A percentile compares a stretch with the other conserved stretches of the same genome.
phyloP scores from a whole-genome alignment of 2,329 filamentous ascomycete species.

The Arachnopeziza araneosa region DNA sequence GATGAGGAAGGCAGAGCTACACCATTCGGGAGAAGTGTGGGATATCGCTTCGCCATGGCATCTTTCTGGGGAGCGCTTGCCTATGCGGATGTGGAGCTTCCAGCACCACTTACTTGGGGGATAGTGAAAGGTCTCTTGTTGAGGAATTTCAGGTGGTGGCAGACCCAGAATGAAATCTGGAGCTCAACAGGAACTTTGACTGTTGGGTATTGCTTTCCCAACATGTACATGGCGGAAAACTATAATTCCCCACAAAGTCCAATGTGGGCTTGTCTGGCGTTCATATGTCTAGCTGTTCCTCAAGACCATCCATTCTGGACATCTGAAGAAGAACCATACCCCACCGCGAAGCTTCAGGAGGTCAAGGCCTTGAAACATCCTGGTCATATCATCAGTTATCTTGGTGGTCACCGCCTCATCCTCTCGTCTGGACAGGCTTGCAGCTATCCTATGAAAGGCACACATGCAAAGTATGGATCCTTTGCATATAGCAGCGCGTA shows the following conservation, averaged over 20 bases:
- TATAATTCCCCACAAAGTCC: conserved; percentile 70
- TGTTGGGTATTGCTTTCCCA: conserved; percentile 71
- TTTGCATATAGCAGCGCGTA: conserved; percentile 75
- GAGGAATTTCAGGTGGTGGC: conserved; percentile 74
- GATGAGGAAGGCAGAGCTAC: conserved; percentile 66
- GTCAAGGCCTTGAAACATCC: conserved; percentile 60
- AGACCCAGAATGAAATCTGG: conserved; percentile 69
- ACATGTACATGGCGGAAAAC: conserved; percentile 76
- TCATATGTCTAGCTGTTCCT: conserved; percentile 67
- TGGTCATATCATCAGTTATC: conserved; percentile 65
- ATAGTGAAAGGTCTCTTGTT: conserved; percentile 72
- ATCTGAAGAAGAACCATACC: conserved; percentile 56
- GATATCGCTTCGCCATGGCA: conserved; percentile 82
- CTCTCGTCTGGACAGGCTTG: conserved; percentile 75
- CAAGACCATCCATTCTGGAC: conserved; percentile 71
- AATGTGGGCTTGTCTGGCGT: conserved; percentile 76
- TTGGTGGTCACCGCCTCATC: conserved; percentile 71
- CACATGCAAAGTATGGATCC: conserved; percentile 74
- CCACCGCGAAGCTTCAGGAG: conserved; percentile 49
- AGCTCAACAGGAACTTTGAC: conserved; percentile 68
- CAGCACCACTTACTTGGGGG: conserved; percentile 68
- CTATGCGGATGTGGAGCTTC: conserved; percentile 69
- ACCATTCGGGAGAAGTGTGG: conserved; percentile 72
- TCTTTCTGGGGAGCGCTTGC: conserved; percentile 76
- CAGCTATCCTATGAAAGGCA: conserved; percentile 75